Evolutionary conservation across 441 rosid species (phyloP).

Genomic region (Populus hybrid): DNA sequence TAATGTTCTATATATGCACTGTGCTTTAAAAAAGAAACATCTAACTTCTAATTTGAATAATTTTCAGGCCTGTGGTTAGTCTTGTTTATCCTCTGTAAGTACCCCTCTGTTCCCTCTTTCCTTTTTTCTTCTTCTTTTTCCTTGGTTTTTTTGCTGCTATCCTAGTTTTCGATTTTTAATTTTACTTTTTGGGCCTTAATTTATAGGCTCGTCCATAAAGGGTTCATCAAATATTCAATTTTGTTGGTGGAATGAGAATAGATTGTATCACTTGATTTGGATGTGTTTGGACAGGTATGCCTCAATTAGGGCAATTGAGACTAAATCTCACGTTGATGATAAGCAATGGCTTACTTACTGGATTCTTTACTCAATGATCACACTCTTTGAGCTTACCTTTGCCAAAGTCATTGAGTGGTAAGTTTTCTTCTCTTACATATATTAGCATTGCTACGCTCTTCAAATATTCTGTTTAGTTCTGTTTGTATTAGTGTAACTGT

Average conservation of each 20-base stretch:
- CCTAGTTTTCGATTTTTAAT: not conserved
- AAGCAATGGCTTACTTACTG: slow-evolving; percentile 97
- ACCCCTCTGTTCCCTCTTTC: not conserved
- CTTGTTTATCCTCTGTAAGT: slow-evolving; percentile 95
- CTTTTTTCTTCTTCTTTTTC: not conserved
- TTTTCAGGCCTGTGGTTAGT: slow-evolving; percentile 81
- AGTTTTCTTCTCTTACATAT: not conserved
- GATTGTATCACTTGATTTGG: slow-evolving; percentile 1
- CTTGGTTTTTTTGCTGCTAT: not conserved
- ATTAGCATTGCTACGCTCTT: not conserved
- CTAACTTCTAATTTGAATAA: not conserved
- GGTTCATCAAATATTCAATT: not conserved
- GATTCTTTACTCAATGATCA: slow-evolving; percentile 83
- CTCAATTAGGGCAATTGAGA: slow-evolving; percentile 84
- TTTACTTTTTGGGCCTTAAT: not conserved
- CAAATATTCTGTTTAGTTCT: not conserved
- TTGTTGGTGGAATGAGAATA: slow-evolving; percentile 5
- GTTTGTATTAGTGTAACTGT: not conserved
- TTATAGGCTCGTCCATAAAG: not conserved
- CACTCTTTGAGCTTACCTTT: slow-evolving; percentile 88
- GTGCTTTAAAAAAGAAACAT: not conserved
- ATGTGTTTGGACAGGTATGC: slow-evolving; percentile 56
- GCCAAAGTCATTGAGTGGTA: slow-evolving; percentile 84
- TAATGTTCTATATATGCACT: not conserved
- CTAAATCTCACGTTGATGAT: slow-evolving; percentile 79